These are phyloP conservation scores for Ottelia alismoides DNA, from an alignment of 106 monocot species.

Conservation along the genomic window DNA sequence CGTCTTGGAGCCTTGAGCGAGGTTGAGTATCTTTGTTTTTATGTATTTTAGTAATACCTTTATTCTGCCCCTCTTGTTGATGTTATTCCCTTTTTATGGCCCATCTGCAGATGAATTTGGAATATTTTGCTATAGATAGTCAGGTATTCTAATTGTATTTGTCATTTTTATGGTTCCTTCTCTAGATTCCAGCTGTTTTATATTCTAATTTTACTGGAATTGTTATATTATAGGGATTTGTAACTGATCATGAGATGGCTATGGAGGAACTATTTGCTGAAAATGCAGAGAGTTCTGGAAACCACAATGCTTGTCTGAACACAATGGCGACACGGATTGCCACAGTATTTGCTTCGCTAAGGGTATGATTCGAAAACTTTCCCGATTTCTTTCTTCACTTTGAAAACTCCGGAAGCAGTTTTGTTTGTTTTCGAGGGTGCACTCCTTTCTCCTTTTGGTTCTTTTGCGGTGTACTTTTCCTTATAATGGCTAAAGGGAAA, in stretches of 20 bases:
- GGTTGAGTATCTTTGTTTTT: slow-evolving; percentile 31
- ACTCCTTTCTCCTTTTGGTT: background rate
- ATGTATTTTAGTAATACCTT: background rate
- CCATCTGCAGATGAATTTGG: slow-evolving; percentile 89
- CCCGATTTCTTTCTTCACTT: background rate
- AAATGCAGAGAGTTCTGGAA: slow-evolving; percentile 66
- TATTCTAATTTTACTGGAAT: background rate
- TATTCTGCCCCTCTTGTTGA: background rate
- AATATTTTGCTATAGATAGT: slow-evolving; percentile 95
- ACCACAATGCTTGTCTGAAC: slow-evolving; percentile 72
- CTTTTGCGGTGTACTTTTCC: background rate
- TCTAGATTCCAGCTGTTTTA: background rate
- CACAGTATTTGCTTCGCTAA: slow-evolving; percentile 85
- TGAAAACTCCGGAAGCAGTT: background rate
- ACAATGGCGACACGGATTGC: slow-evolving; percentile 88
- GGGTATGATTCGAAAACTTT: slow-evolving; percentile 30
- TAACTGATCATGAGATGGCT: slow-evolving; percentile 93
- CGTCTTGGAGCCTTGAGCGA: slow-evolving; percentile 93
- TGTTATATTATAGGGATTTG: slow-evolving; percentile 48
- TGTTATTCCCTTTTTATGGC: background rate
- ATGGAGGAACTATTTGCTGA: slow-evolving; percentile 96
- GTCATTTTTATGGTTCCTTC: background rate
- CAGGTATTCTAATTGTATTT: slow-evolving; percentile 38
- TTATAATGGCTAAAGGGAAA: background rate
- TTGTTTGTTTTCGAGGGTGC: background rate